A percentile compares a stretch with the other conserved stretches of the same genome.
These are phyloP conservation scores for Fusarium sp. DNA, from an alignment of 2,329 filamentous ascomycete genomes.

Conservation along the genomic window DNA sequence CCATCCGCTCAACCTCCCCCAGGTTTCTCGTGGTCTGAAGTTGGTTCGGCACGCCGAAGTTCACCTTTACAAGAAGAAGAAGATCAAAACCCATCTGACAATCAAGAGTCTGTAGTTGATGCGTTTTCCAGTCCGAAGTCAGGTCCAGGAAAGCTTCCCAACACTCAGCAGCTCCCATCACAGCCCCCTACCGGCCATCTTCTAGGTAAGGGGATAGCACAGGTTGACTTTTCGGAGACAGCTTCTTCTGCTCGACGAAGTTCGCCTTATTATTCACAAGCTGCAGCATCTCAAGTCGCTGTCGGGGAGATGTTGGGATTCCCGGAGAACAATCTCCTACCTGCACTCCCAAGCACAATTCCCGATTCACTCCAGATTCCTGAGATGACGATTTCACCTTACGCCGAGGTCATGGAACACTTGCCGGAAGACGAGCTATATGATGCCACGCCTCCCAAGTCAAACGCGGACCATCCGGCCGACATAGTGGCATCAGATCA, in stretches of 20 bases:
- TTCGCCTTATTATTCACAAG: conserved; percentile 43
- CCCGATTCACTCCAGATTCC: conserved; percentile 9
- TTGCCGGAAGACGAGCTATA: conserved; percentile 48
- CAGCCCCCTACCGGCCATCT: neutral
- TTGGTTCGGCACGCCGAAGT: conserved; percentile 47
- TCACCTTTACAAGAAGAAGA: conserved; percentile 41
- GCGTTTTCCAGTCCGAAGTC: conserved; percentile 49
- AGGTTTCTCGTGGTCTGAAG: conserved; percentile 50
- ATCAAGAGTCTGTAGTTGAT: conserved; percentile 32
- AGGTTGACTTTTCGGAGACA: conserved; percentile 54
- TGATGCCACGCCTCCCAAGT: conserved; percentile 43
- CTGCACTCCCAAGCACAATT: neutral
- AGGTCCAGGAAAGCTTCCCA: conserved; percentile 46
- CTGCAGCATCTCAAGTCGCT: conserved; percentile 10
- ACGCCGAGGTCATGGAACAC: conserved; percentile 26
- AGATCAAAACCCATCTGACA: conserved; percentile 43
- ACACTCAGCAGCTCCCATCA: conserved; percentile 49
- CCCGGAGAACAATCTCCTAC: conserved; percentile 18
- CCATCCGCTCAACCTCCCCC: neutral
- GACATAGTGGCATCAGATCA: neutral
- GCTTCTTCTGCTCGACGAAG: conserved; percentile 52
- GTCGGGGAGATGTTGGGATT: conserved; percentile 37
- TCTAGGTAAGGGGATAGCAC: neutral
- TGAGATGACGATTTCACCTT: neutral
- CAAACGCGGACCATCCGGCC: conserved; percentile 1